Conservation (phyloP, 2,329 filamentous ascomycete genomes). For the Magnaporthales sp. region DNA sequence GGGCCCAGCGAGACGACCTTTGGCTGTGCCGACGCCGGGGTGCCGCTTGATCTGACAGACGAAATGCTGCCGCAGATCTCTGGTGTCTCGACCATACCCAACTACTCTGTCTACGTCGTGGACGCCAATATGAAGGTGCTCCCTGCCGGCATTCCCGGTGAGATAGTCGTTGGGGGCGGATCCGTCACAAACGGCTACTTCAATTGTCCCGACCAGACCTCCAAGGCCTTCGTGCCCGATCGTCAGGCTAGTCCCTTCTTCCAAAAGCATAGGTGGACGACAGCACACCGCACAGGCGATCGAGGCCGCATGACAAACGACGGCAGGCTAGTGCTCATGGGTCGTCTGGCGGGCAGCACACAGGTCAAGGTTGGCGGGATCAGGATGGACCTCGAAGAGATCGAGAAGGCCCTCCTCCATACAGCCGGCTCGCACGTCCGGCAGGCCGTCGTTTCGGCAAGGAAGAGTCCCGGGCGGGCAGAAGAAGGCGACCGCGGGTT, state of each 20-base stretch:
- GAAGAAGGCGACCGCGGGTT: background rate
- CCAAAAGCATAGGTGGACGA: background rate
- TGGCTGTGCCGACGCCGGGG: conserved; percentile 5
- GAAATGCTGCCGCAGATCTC: background rate
- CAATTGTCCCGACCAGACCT: conserved; percentile 14
- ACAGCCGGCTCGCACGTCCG: background rate
- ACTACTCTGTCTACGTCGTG: conserved; percentile 27
- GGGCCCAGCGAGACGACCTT: conserved; percentile 20
- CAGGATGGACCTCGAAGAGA: background rate
- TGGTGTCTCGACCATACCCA: background rate
- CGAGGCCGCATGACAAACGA: background rate
- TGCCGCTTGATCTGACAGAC: conserved; percentile 4
- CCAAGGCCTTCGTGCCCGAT: conserved; percentile 11
- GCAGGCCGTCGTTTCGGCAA: background rate
- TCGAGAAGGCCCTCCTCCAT: background rate
- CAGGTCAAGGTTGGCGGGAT: conserved; percentile 32
- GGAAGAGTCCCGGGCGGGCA: background rate
- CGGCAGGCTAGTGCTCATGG: conserved; percentile 24
- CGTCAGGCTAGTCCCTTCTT: background rate
- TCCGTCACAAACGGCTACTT: conserved; percentile 31
- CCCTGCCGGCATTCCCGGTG: conserved; percentile 26
- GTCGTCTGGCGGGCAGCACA: conserved; percentile 30
- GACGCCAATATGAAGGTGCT: conserved; percentile 20
- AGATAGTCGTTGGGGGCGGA: conserved; percentile 29
- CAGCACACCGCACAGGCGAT: background rate